Percentiles rank a stretch among this genome's conserved stretches.
phyloP scores from a whole-genome alignment of 495 filamentous ascomycete species.

The Talaromyces thailandensis region DNA sequence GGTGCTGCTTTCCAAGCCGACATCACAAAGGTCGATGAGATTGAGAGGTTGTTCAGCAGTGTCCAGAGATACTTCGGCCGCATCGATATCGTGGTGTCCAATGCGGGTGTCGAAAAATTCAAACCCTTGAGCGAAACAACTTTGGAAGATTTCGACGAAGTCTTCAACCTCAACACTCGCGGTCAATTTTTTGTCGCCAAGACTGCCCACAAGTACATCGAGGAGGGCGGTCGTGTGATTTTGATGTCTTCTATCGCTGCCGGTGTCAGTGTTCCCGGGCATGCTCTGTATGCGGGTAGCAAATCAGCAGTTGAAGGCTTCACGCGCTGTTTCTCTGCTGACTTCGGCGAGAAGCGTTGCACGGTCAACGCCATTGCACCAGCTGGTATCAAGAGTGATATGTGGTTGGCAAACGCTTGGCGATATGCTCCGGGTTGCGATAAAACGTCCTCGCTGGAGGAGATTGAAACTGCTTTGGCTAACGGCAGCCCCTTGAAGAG shows the following conservation, averaged over 20 bases:
- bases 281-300: slow-evolving; percentile 65
- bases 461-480: slow-evolving; percentile 33
- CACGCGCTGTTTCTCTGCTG: slow-evolving; percentile 62
- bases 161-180: slow-evolving; percentile 68
- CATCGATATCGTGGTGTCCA: slow-evolving; percentile 62
- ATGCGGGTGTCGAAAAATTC: slow-evolving; percentile 45
- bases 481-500: slow-evolving; percentile 40
- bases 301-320: slow-evolving; percentile 78
- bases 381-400: slow-evolving; percentile 71
- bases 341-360: slow-evolving; percentile 63
- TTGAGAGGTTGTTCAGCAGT: slow-evolving; percentile 51
- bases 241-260: slow-evolving; percentile 48
- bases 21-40: slow-evolving; percentile 56
- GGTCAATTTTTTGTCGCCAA: slow-evolving; percentile 82
- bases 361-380: slow-evolving; percentile 73
- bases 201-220: slow-evolving; percentile 59
- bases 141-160: slow-evolving; percentile 63
- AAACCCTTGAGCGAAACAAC: slow-evolving; percentile 55
- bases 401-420: slow-evolving; percentile 60
- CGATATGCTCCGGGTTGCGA: slow-evolving; percentile 50
- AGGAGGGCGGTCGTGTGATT: slow-evolving; percentile 56
- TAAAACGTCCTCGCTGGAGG: slow-evolving; percentile 25
- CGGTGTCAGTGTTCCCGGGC: slow-evolving; percentile 54
- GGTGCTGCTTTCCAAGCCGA: slow-evolving; percentile 70
- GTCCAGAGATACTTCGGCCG: slow-evolving; percentile 58